Conservation (phyloP, 78 protist species). For the Isochrysis galbana region DNA sequence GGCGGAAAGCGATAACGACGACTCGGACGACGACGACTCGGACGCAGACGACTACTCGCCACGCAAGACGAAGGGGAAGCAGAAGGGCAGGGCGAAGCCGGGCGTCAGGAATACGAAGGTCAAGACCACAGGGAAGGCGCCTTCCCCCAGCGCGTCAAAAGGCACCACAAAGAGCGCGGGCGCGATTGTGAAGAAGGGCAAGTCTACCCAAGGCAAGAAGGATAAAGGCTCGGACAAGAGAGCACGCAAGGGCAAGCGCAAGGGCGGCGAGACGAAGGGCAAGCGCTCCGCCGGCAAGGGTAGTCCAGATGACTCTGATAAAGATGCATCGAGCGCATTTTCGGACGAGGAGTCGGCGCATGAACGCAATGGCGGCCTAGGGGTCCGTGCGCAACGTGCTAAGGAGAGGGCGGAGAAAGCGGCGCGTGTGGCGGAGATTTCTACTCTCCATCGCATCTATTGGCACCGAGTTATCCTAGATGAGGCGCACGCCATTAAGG, state of each 20-base stretch:
- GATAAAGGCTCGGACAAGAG: not conserved
- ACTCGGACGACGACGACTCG: not conserved
- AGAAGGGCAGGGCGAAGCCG: not conserved
- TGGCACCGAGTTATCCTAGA: slow-evolving; percentile 67
- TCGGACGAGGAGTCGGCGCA: no score
- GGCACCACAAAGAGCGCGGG: no score
- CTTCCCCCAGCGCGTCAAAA: no score
- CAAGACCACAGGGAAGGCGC: not conserved
- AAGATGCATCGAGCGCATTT: not conserved
- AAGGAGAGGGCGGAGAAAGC: not conserved
- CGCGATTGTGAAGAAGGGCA: not conserved
- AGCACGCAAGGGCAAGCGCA: not conserved
- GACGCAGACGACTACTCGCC: not conserved
- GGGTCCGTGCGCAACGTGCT: not conserved
- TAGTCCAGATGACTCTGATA: not conserved
- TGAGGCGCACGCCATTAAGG: slow-evolving; percentile 60
- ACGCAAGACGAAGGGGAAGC: not conserved
- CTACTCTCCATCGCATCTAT: not conserved
- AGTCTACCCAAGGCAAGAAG: not conserved
- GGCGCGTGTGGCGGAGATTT: not conserved
- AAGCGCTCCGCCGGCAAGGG: not conserved
- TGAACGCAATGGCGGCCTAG: no score
- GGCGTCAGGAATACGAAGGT: not conserved
- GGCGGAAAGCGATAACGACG: not conserved
- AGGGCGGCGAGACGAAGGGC: not conserved